Conservation (phyloP, 2,329 filamentous ascomycete genomes). For the Dothideomycetes sp. region DNA sequence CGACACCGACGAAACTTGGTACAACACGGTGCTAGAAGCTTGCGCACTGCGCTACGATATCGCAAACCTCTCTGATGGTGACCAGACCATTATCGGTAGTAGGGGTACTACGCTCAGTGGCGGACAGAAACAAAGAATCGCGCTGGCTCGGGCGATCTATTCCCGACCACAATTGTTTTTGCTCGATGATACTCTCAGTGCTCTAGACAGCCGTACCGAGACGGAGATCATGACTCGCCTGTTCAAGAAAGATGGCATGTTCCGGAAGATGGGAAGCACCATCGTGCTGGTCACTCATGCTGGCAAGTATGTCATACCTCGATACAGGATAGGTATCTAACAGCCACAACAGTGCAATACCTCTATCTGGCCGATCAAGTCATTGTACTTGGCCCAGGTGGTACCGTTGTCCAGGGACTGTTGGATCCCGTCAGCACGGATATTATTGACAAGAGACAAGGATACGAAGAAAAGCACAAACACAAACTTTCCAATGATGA, state of each 20-base stretch:
- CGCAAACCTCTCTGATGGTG: slow-evolving; percentile 26
- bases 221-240: neutral
- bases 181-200: slow-evolving; percentile 69
- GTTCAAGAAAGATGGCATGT: neutral
- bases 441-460: too few species aligned
- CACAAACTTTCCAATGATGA: too few species aligned
- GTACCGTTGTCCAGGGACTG: too few species aligned
- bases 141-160: slow-evolving; percentile 66
- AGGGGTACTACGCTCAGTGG: slow-evolving; percentile 41
- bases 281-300: neutral
- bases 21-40: slow-evolving; percentile 25
- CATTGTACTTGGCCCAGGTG: too few species aligned
- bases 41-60: slow-evolving; percentile 28
- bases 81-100: slow-evolving; percentile 40
- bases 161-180: slow-evolving; percentile 66
- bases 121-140: slow-evolving; percentile 41
- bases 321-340: neutral
- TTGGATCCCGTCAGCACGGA: too few species aligned
- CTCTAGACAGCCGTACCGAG: slow-evolving; percentile 48
- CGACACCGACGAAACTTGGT: slow-evolving; percentile 19
- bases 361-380: neutral
- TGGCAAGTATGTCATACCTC: neutral
- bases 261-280: neutral
- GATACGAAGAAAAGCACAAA: too few species aligned
- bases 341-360: neutral